Base-by-base conservation (phyloP, 345 rosid species). In the Iberis pinnata region DNA sequence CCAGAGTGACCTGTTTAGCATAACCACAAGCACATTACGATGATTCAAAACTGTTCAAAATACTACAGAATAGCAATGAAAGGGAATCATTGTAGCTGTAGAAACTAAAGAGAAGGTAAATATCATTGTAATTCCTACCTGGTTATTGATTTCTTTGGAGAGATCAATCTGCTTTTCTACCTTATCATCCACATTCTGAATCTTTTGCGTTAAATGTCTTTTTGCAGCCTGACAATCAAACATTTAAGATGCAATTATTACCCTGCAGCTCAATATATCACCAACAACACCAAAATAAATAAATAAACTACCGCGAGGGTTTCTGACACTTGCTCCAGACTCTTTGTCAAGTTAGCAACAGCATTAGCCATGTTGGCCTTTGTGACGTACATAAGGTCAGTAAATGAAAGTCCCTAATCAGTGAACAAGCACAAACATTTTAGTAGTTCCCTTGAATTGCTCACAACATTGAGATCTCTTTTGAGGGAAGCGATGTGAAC, bases 331-430 rank as follows among this genome's bases (percentile, higher is more conserved):
- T 75, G 74, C 60, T 80, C 97, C 73, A 93, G 77, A 75, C 80
- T 81, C 70, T 83, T 81, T 24, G 83, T 83, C 70, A 88, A 72
- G 76, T 76, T 85, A 59, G 96, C 63, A 61, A 92, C 95, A 43
- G 95, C 95, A 71, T 8, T 67, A 18, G 81, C 75, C 97, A 93
- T 86, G 69, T 68, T 78, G 17, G 71, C 70, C 72, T 80, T 88
- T 1, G 99, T 93, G 13, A 88, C 94, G 51, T 87, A 93, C 89
- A 86, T 79, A 45, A 93, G 86, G 80, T 93, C 95, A 25, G 81
- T 67, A 65, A 88, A 75, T 32, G 90, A 84, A 51, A 80, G 46
- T 20, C 99, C 97, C 99, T 92, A 49, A 60, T 18, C 33, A 66
- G 41, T 52, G 51, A 52, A 32, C 36, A 53, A 47, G 13, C 39